phyloP scores from a whole-genome alignment of 768 basidiomycete species.

The Hemileccinum impolitum region DNA sequence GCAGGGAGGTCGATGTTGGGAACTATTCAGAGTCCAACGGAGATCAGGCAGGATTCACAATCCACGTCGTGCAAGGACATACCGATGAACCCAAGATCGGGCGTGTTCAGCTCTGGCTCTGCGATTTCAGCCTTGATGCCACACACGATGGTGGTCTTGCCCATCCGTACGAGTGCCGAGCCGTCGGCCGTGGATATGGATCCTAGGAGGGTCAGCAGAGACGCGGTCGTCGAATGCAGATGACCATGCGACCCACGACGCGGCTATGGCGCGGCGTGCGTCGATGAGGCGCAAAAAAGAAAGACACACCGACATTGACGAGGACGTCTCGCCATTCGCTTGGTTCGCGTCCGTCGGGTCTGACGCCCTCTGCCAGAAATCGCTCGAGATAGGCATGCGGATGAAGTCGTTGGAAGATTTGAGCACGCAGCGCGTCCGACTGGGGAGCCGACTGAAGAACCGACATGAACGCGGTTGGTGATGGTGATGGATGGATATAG shows the following conservation, averaged over 20 bases:
- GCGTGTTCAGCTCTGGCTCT: conserved; percentile 78
- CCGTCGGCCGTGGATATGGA: conserved; percentile 94
- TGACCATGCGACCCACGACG: no score
- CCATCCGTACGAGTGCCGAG: conserved; percentile 86
- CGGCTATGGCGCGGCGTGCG: not conserved
- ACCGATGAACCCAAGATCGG: conserved; percentile 83
- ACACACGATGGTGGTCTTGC: conserved; percentile 92
- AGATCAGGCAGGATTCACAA: no score
- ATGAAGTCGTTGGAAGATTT: conserved; percentile 83
- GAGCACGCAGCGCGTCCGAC: conserved; percentile 29
- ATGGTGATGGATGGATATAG: not conserved
- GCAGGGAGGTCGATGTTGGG: conserved; percentile 95
- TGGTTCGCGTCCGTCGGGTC: conserved; percentile 81
- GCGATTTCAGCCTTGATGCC: conserved; percentile 96
- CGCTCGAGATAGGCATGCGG: conserved; percentile 85
- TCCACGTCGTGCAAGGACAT: conserved; percentile 16
- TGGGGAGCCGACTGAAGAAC: conserved; percentile 10
- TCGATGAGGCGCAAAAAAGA: not conserved
- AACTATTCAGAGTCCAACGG: conserved; percentile 43
- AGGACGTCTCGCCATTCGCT: conserved; percentile 70
- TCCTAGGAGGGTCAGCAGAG: conserved; percentile 44
- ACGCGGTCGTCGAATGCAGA: no score
- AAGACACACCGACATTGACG: conserved; percentile 71
- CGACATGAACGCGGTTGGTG: conserved; percentile 7
- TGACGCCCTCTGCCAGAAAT: conserved; percentile 71